phyloP scores from a whole-genome alignment of 1,284 basidiomycete genomes.

The Stygiomarasmius scandens region DNA sequence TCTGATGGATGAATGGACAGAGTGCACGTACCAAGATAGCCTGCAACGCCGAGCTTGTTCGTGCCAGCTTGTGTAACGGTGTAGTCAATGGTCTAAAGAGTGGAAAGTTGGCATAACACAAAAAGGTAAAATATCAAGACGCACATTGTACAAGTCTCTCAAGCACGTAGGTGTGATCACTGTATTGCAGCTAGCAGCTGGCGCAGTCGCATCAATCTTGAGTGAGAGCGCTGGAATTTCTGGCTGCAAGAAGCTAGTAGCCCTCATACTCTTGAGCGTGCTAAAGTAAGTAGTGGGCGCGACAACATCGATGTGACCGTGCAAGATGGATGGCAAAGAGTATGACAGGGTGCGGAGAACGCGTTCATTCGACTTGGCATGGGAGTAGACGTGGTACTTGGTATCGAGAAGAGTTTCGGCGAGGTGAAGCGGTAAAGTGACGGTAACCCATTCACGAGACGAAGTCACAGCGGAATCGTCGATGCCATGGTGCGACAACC shows the following conservation, averaged over 20 bases:
- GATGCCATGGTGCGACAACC: slow-evolving; percentile 55
- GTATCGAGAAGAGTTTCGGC: slow-evolving; percentile 60
- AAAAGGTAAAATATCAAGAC: slow-evolving; percentile 1
- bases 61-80: background rate
- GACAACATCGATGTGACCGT: slow-evolving; percentile 1
- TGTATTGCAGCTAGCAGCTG: slow-evolving; percentile 4
- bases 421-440: slow-evolving; percentile 53
- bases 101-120: background rate
- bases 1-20: too few species aligned
- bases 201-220: background rate
- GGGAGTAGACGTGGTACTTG: slow-evolving; percentile 57
- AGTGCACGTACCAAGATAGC: too few species aligned
- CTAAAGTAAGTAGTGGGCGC: slow-evolving; percentile 9
- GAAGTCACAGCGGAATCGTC: slow-evolving; percentile 33
- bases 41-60: background rate
- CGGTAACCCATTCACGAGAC: slow-evolving; percentile 56
- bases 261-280: background rate
- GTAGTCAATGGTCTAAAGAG: slow-evolving; percentile 2
- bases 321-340: slow-evolving; percentile 6
- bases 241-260: background rate
- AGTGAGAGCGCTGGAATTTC: background rate
- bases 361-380: slow-evolving; percentile 23
- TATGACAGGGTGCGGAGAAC: slow-evolving; percentile 1
- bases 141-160: slow-evolving; percentile 7
- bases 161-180: slow-evolving; percentile 9